A percentile compares a stretch with the other conserved stretches of the same genome.
phyloP scores from a whole-genome alignment of 1,139 yeast genomes.

The Suhomyces choctaworum region DNA sequence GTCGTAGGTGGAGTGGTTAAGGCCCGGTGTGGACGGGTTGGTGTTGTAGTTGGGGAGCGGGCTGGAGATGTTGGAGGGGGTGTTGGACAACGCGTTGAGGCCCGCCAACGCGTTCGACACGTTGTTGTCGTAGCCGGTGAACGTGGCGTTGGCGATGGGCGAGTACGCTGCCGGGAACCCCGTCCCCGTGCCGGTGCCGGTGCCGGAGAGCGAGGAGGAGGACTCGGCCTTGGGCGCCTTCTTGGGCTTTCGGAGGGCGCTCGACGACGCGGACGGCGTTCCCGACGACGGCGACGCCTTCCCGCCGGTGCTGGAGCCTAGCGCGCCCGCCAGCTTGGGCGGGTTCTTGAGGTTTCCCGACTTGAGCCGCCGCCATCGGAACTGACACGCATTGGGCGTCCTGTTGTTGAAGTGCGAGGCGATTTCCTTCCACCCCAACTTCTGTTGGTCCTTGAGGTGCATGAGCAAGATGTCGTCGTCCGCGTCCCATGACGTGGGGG shows the following conservation, averaged over 20 bases:
- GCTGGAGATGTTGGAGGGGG: slow-evolving; percentile 37
- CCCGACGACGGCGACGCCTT: slow-evolving; percentile 8
- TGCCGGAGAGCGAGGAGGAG: slow-evolving; percentile 2
- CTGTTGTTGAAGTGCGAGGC: slow-evolving; percentile 65
- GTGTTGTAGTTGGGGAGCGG: slow-evolving; percentile 28
- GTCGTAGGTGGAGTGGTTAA: slow-evolving; percentile 28
- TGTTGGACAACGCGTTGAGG: slow-evolving; percentile 44
- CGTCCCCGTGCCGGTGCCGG: slow-evolving; percentile 11
- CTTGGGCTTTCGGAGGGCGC: slow-evolving; percentile 26
- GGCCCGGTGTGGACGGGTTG: slow-evolving; percentile 28
- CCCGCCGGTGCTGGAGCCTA: slow-evolving; percentile 17
- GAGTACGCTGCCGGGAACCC: slow-evolving; percentile 38
- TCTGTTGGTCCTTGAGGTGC: slow-evolving; percentile 69
- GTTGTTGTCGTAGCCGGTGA: slow-evolving; percentile 46
- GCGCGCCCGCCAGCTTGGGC: slow-evolving; percentile 44
- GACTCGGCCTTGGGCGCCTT: slow-evolving; percentile 21
- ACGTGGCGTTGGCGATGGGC: slow-evolving; percentile 39
- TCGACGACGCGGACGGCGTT: too few species aligned
- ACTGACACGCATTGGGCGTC: slow-evolving; percentile 79
- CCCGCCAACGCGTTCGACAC: slow-evolving; percentile 50
- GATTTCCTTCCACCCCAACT: slow-evolving; percentile 77
- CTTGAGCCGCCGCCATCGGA: slow-evolving; percentile 73
- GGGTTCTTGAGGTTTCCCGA: slow-evolving; percentile 62
- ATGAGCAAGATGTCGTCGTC: slow-evolving; percentile 67
- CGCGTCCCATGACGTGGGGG: slow-evolving; percentile 77